Base-by-base conservation (phyloP, 2,329 filamentous ascomycete species). In the Penicillium sp. region DNA sequence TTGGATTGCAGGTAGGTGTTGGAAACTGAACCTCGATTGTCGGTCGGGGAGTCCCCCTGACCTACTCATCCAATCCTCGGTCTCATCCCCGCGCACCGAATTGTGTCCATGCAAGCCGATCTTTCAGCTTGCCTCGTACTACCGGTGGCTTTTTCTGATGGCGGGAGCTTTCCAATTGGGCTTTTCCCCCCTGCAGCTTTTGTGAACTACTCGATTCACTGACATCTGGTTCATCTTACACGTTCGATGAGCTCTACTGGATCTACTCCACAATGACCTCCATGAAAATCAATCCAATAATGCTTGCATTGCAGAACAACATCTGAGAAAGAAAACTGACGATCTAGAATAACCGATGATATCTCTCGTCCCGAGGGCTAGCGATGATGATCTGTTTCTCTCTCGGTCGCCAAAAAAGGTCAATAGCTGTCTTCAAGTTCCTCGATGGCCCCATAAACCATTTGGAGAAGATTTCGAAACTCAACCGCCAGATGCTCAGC, bases 31-130 rank as follows among this genome's bases (percentile, higher is more conserved):
- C 51, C 33, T 41, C 16, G n/a, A 51, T 34, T 36, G 19, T 33
- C 13, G 38, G 29, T 58, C 63, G 64, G 65, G 64, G 64, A 65
- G 61, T 62, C 21, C 57, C 60, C 55, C 50, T 52, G 61, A 55
- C 44, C 55, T 54, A 47, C 10, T 61, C 57, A 63, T 61, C 64
- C 63, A 64, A 66, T 66, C 61, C 63, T 61, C 39, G 53, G 29
- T 39, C 45, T 55, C 55, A 48, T 49, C 51, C 56, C 50, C 46
- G 41, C 52, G 46, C 44, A 50, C 31, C 53, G 53, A 64, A 62
- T 65, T 58, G 60, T 61, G 55, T 25, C 56, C 57, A 50, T 27
- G 36, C 7, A 46, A 57, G 49, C 54, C 34, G 54, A 55, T 53
- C 54, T 10, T 31, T 49, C 43, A 40, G 49, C 54, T 53, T 44